Evolutionary conservation across 129 eudicot genomes (phyloP), one percentile per base, ranked within the genome.

Genomic region (Arctium minus): DNA sequence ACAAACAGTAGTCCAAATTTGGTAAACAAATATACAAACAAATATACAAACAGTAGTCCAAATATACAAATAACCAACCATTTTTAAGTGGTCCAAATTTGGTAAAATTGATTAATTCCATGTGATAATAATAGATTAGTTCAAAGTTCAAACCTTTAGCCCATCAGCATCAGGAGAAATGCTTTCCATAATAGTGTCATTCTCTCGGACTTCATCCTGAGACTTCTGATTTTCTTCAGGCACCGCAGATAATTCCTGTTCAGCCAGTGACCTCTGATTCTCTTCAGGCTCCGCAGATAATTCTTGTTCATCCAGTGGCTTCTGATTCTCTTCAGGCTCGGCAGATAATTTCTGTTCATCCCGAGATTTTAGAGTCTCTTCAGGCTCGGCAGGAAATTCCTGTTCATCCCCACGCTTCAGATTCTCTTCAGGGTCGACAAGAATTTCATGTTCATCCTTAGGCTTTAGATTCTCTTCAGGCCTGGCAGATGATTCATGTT

Each of bases 141-240:
- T 84, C 83, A 84, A 78, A 56, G 50, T 71, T 84, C 87, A 84
- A 78, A 84, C 87, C 87, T 84, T 40, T 31, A 50, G 60, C 70
- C 56, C 86, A 83, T 70, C 82, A 48, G 78, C 83, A 56, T 77
- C 70, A 40, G 44, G 67, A 72, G 77, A 27, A 38, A 11, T 69
- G 60, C 68, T 39, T 72, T 56, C 83, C 22, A 5, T 3, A 11
- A 17, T 72, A 60, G 53, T 74, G 62, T 72, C 75, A 31, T 42
- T 60, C 68, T 37, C 68, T 6, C 1, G 1, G 4, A 70, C 37
- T 62, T 64, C 70, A 27, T 18, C 70, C 32, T n/a, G 70, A n/a
- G 70, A 64, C 11, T 84, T 78, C 79, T 32, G 53, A 78, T 72
- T 42, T 46, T 9, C 42, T 27, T 76, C 81, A 8, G 32, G 56